Base-by-base conservation (phyloP, 2,329 filamentous ascomycete genomes). In the Epichloe gansuensis region DNA sequence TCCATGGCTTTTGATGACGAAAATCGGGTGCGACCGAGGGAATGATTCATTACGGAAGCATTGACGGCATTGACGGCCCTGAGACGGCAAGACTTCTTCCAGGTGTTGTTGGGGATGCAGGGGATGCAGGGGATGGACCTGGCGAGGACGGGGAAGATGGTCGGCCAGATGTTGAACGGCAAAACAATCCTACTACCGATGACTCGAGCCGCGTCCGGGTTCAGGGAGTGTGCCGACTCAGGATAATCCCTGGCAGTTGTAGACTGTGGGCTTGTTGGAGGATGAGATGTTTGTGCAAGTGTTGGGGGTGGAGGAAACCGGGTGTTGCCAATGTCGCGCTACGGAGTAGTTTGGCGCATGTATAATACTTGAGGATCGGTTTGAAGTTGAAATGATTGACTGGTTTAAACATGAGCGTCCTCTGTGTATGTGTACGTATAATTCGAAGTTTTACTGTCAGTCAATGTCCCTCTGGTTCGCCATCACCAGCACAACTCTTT, bases 11-110 rank as follows among this genome's bases (percentile, higher is more conserved):
- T 45, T 5, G 45, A 23, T 9, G 5, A 17, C 8, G 21, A 12
- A 4, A 28, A 6, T 9, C 15, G 37, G 28, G 21, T 21, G 38
- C 25, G 43, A 8, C 28, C 45, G 15, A 52, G 38, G 51, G 39
- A 9, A 37, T 52, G 45, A 43, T 48, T 9, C 38, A 37, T n/a
- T 48, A 48, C 31, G 51, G 51, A 4, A 37, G 35, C 2, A 37
- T 37, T 6, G 38, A 52, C 6, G 51, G 35, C 2, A 37, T 37
- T 6, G 38, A 52, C 4, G 51, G 28, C 6, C 35, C 51, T 5
- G 51, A 52, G 15, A 42, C 23, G 13, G 28, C 45, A 25, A 41
- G 51, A 7, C 45, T 52, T 11, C 51, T 52, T 13, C 51, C 51
- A 4, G 51, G 49, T 28, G 42, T 46, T 39, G 49, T 51, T 9